Conservation (phyloP, 2,329 filamentous ascomycete genomes). For the Phialophora tarda region DNA sequence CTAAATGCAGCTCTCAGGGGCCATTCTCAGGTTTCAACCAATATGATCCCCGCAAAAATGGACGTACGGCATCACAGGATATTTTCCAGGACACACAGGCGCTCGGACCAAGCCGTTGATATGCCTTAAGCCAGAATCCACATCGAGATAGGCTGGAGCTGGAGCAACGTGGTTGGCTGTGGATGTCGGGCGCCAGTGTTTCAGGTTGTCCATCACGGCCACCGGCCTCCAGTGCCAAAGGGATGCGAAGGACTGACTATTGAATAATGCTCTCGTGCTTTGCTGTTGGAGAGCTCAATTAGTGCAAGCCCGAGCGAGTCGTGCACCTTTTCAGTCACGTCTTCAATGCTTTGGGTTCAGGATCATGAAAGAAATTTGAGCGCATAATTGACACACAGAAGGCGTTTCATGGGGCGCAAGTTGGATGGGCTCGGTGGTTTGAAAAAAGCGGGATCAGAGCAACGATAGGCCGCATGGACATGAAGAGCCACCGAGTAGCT, state of each 20-base stretch:
- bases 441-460: conserved; percentile 9
- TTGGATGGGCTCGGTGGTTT: conserved; percentile 22
- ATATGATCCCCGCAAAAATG: conserved; percentile 25
- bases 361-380: conserved; percentile 31
- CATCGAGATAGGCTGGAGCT: conserved; percentile 10
- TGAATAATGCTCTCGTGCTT: conserved; percentile 2
- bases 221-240: conserved; percentile 15
- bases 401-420: conserved; percentile 25
- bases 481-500: conserved; percentile 10
- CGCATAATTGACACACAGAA: conserved; percentile 28
- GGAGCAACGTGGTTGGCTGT: conserved; percentile 26
- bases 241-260: conserved; percentile 2
- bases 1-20: conserved; percentile 31
- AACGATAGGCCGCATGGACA: conserved; percentile 5
- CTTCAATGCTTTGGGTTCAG: conserved; percentile 18
- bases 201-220: conserved; percentile 31
- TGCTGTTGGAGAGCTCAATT: not conserved
- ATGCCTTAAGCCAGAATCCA: conserved; percentile 2
- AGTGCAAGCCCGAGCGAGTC: not conserved
- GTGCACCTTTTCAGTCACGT: conserved; percentile 20
- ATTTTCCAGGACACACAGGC: conserved; percentile 19
- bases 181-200: conserved; percentile 33
- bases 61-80: conserved; percentile 8
- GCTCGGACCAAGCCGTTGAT: conserved; percentile 21
- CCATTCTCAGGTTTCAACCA: conserved; percentile 4